Base-by-base conservation (phyloP, 2,329 filamentous ascomycete species). In the Fonsecaea erecta region DNA sequence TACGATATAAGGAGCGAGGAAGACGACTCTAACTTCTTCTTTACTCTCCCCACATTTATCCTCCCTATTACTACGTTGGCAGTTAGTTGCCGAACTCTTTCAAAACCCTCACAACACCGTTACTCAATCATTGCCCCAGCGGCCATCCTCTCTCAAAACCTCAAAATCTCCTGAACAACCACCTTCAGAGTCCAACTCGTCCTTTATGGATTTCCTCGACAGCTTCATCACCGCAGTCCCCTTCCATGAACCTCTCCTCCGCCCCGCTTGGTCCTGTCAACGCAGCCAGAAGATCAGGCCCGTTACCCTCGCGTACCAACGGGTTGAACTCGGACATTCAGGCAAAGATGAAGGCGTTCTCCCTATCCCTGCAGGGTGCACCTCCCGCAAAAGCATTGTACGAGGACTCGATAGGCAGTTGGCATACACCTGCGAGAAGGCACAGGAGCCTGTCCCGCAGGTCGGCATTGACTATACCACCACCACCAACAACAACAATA, bases 241-340 rank as follows among this genome's bases (percentile, higher is more conserved):
- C n/a, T n/a, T n/a, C n/a, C n/a, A n/a, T n/a, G 87, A 91, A 86
- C 62, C 80, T 90, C 6, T 93, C 88, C n/a, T 97, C 93, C n/a
- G 95, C 90, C 30, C 88, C 91, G 46, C 82, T 93, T 3, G 92
- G 92, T 46, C 85, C 91, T 64, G 81, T 97, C 73, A 92, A 89
- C 76, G 86, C 87, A 55, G 87, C 87, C 43, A 81, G 88, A 69
- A 81, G 86, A 72, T 84, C 84, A 14, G 77, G 76, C 24, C 73
- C 76, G 32, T 76, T 78, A 2, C 76, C 79, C 5, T 75, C 78
- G 24, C 76, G 82, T 63, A 78, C 81, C 46, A 83, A 83, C 56
- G 82, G 83, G 18, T 75, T 88, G 57, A 83, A 85, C 54, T 82
- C 85, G 71, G 88, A 90, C 68, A 86, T 91, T 70, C 81, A 88